Conservation (phyloP, 331 rosid genomes). For the Cydonia oblonga region DNA sequence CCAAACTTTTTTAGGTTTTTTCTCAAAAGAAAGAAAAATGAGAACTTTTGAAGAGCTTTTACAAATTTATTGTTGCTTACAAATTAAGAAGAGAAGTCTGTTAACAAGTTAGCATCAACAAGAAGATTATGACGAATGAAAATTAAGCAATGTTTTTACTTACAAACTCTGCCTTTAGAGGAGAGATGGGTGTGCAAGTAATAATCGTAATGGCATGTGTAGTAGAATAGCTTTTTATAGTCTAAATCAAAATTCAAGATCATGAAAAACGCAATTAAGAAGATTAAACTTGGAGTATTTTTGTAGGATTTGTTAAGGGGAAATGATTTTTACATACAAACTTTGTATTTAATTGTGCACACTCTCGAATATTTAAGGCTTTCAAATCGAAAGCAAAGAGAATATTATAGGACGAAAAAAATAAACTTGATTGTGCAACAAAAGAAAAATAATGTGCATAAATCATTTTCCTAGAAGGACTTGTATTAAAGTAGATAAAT, state of each 20-base stretch:
- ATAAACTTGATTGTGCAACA: too few relatives aligned
- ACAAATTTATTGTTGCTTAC: neutral
- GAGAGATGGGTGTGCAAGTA: neutral
- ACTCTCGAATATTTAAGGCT: too few relatives aligned
- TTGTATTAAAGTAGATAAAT: too few relatives aligned
- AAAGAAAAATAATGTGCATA: too few relatives aligned
- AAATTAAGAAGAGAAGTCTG: neutral
- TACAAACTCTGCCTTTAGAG: neutral
- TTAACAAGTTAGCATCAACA: too few relatives aligned
- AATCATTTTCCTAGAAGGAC: too few relatives aligned
- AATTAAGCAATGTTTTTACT: too few relatives aligned
- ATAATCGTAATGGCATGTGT: neutral
- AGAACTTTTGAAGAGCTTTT: neutral
- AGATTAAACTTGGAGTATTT: neutral
- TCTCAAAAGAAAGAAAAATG: too few relatives aligned
- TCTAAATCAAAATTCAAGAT: neutral
- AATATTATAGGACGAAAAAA: too few relatives aligned
- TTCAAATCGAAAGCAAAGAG: too few relatives aligned
- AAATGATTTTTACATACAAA: neutral
- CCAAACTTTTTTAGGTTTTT: conserved; percentile 5
- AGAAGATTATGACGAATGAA: too few relatives aligned
- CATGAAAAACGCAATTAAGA: neutral
- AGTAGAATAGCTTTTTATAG: neutral
- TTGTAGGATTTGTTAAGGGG: neutral
- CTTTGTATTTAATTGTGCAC: too few relatives aligned